Evolutionary conservation across 345 rosid species (phyloP).

Genomic region (Boechera stricta): DNA sequence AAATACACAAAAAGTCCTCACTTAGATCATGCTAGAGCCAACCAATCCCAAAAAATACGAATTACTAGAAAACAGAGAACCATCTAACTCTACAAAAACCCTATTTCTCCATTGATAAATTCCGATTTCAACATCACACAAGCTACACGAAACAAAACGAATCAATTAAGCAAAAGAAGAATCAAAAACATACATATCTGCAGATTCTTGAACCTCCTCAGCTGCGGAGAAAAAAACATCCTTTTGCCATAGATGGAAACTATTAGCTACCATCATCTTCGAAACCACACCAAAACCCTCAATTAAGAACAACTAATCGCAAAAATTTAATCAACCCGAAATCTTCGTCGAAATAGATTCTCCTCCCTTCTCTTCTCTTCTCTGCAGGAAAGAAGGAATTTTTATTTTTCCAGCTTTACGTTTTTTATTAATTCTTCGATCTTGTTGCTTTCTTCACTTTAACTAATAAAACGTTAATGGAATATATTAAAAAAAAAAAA

Average conservation of each 20-base stretch:
- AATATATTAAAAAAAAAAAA: neutral
- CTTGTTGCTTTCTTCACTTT: neutral
- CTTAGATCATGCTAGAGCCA: slow-evolving; percentile 13
- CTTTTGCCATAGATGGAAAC: slow-evolving; percentile 86
- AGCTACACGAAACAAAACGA: slow-evolving; percentile 4
- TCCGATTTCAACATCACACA: neutral
- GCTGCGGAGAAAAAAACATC: slow-evolving; percentile 90
- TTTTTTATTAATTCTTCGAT: neutral
- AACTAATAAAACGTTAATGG: slow-evolving; percentile 24
- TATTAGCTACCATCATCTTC: slow-evolving; percentile 86
- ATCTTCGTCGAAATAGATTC: slow-evolving; percentile 8
- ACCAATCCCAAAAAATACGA: neutral
- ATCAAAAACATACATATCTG: slow-evolving; percentile 66
- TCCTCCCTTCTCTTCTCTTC: slow-evolving; percentile 21
- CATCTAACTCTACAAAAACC: neutral
- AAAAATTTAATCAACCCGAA: neutral
- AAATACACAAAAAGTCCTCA: neutral
- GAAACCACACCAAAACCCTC: slow-evolving; percentile 23
- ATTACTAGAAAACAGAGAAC: slow-evolving; percentile 6
- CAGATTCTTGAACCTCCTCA: slow-evolving; percentile 93
- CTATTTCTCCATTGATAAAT: neutral
- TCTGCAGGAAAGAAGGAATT: slow-evolving; percentile 33
- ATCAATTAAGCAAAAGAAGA: neutral
- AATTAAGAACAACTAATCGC: slow-evolving; percentile 16
- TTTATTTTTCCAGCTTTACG: slow-evolving; percentile 28